Conservation (phyloP, 176 grass and related monocot species). For the bread wheat (Triticum aestivum) region DNA sequence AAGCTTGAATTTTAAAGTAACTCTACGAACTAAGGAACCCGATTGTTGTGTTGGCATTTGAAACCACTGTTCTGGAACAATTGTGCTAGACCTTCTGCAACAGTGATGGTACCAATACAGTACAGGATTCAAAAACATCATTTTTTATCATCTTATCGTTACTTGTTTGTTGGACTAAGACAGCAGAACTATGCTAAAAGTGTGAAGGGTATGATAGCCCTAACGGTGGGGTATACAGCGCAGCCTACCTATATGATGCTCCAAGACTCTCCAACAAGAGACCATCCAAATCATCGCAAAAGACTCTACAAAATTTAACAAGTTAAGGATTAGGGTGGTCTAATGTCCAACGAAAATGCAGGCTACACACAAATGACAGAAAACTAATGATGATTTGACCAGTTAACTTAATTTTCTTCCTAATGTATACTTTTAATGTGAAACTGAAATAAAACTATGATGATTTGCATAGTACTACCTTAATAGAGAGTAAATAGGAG, state of each 20-base stretch:
- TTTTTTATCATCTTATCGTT: neutral
- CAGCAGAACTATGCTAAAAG: neutral
- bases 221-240: neutral
- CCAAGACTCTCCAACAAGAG: slow-evolving; percentile 6
- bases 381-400: neutral
- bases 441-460: neutral
- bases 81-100: neutral
- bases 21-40: slow-evolving; percentile 1
- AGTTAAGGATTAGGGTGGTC: slow-evolving; percentile 31
- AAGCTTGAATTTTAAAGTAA: slow-evolving; percentile 10
- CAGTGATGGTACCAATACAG: neutral
- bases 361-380: slow-evolving; percentile 15
- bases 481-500: neutral
- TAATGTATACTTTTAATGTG: neutral
- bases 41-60: neutral
- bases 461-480: neutral
- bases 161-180: slow-evolving; percentile 17
- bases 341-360: slow-evolving; percentile 11
- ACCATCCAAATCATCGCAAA: slow-evolving; percentile 43
- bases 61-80: slow-evolving; percentile 19
- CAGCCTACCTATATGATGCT: slow-evolving; percentile 33
- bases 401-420: neutral
- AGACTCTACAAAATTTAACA: slow-evolving; percentile 38
- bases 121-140: neutral
- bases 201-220: slow-evolving; percentile 3